Evolutionary conservation across 148 eudicot species (phyloP), one percentile per base, ranked within the genome.

Genomic region (Diospyros lotus): DNA sequence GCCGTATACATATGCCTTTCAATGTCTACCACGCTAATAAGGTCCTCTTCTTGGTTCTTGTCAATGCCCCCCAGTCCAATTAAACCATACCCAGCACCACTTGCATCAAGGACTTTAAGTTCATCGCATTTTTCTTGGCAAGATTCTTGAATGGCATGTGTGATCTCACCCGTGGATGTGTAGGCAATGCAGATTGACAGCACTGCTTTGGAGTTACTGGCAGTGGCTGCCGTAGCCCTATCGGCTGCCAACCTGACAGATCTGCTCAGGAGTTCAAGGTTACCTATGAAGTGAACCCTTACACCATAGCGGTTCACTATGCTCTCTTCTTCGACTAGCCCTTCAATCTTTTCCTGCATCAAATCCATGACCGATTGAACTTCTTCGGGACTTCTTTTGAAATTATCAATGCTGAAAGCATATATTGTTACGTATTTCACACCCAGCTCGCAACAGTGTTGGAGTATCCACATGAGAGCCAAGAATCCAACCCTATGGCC

Each of bases 341-440:
- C 79, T 68, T 91, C 88, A 61, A 89, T 89, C 74, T 91, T 89
- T 54, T 91, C 92, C 81, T 69, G 73, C 75, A 90, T 81, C 64
- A 91, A 85, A 15, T 87, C 87, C 96, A 91, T 91, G 12, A 87
- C 56, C 50, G 77, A 79, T 38, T 89, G 77, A 28, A 89, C 93
- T 80, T 90, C 91, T 74, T 90, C 89, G 0, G 90, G 91, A 8
- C 84, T 66, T 73, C 94, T 72, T 82, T 83, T 88, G 66, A 88
- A 90, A 74, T 90, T 88, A 56, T 90, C 94, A 4, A 90, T 90
- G 83, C 94, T 88, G 68, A 90, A 88, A 62, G 94, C 90, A 56
- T 90, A 88, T 40, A 86, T 66, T 7, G 91, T 90, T 14, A 90
- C 78, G 41, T 85, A 83, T 76, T 88, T 88, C 41, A 90, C 82